A percentile compares a stretch with the other conserved stretches of the same genome.
These are phyloP conservation scores for Glycine latifolia DNA, from an alignment of 306 rosid species.

Conservation along the genomic window DNA sequence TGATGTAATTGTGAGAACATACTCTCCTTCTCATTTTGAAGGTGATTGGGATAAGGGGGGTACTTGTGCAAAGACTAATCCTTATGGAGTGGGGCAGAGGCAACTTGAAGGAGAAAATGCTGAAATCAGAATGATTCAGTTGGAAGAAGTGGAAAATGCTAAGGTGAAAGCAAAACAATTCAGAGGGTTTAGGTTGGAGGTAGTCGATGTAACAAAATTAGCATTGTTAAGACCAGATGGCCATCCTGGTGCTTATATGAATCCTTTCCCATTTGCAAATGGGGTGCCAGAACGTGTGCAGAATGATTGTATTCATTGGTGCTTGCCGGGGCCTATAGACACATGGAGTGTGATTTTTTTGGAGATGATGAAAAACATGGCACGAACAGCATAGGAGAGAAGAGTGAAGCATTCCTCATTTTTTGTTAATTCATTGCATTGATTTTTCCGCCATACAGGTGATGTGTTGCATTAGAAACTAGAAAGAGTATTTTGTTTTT, in stretches of 20 bases:
- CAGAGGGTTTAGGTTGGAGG: slow-evolving; percentile 54
- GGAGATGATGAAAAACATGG: slow-evolving; percentile 50
- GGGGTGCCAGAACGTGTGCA: not conserved
- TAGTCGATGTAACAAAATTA: not conserved
- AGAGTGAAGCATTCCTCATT: not conserved
- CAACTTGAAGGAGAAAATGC: slow-evolving; percentile 68
- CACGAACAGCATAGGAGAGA: slow-evolving; percentile 18
- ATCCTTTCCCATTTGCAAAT: slow-evolving; percentile 1
- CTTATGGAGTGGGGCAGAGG: slow-evolving; percentile 61
- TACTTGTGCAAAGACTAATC: slow-evolving; percentile 72
- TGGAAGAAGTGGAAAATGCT: slow-evolving; percentile 72
- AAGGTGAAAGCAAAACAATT: slow-evolving; percentile 46
- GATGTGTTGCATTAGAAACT: not conserved
- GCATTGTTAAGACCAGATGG: slow-evolving; percentile 16
- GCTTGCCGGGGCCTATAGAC: slow-evolving; percentile 6
- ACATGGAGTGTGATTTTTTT: slow-evolving; percentile 57
- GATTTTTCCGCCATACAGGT: not conserved
- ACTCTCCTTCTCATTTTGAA: slow-evolving; percentile 82
- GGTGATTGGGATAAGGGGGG: slow-evolving; percentile 84
- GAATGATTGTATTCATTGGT: slow-evolving; percentile 19
- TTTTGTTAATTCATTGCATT: not conserved
- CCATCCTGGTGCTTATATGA: not conserved
- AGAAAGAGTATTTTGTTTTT: not conserved
- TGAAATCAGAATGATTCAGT: slow-evolving; percentile 64
- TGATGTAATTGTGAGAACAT: slow-evolving; percentile 65